phyloP scores from a whole-genome alignment of 2,329 filamentous ascomycete genomes.

The Colletotrichum destructivum region DNA sequence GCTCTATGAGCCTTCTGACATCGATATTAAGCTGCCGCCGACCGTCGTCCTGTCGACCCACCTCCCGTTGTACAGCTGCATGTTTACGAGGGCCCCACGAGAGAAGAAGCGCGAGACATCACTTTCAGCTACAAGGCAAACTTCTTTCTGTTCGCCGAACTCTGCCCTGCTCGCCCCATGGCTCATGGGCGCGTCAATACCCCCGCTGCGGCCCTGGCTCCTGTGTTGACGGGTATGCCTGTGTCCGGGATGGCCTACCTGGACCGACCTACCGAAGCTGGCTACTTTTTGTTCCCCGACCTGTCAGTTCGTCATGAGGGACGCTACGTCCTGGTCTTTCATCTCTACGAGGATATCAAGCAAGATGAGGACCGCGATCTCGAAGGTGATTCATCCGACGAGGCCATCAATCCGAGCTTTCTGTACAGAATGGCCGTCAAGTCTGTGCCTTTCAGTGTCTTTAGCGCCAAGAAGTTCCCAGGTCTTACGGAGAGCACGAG shows the following conservation, averaged over 20 bases:
- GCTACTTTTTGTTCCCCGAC: constrained; percentile 98
- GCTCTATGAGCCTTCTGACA: constrained; percentile 45
- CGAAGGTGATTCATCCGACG: constrained; percentile 54
- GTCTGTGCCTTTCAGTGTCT: constrained; percentile 89
- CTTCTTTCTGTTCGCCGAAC: constrained; percentile 95
- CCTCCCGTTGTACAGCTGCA: constrained; percentile 94
- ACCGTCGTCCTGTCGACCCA: constrained; percentile 92
- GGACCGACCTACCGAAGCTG: constrained; percentile 83
- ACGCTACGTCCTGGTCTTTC: constrained; percentile 91
- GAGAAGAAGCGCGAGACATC: constrained; percentile 76
- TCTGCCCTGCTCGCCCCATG: constrained; percentile 88
- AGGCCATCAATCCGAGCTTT: constrained; percentile 70
- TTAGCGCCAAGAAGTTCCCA: constrained; percentile 98
- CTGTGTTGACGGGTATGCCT: constrained; percentile 93
- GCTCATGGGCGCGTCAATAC: constrained; percentile 83
- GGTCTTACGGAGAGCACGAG: constrained; percentile 91
- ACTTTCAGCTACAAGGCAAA: constrained; percentile 96
- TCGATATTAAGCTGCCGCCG: constrained; percentile 76
- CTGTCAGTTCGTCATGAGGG: constrained; percentile 96
- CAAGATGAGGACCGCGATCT: constrained; percentile 83
- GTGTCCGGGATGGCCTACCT: constrained; percentile 97
- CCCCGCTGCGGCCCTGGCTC: constrained; percentile 77
- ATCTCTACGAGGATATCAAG: constrained; percentile 94
- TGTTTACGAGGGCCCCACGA: constrained; percentile 81
- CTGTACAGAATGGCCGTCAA: constrained; percentile 93